Evolutionary conservation across 495 filamentous ascomycete genomes (phyloP).

Genomic region (Aspergillus heteromorphus): DNA sequence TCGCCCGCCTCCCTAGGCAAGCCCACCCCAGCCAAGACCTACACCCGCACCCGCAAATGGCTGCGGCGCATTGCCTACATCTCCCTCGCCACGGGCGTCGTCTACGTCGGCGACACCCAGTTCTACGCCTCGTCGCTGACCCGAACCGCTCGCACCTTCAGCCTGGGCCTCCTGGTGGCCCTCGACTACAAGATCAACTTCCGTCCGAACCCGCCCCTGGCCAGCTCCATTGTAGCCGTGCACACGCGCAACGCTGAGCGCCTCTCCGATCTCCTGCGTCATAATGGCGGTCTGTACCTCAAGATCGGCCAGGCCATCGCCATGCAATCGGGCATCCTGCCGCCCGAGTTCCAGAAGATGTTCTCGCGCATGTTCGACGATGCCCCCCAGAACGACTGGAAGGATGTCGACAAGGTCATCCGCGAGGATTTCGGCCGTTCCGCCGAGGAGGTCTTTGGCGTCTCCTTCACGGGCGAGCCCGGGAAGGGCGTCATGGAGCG

Average conservation of each 20-base stretch:
- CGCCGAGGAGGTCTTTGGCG: slow-evolving; percentile 82
- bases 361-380: slow-evolving; percentile 97
- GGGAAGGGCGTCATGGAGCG: slow-evolving; percentile 82
- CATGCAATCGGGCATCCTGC: slow-evolving; percentile 92
- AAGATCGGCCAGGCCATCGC: slow-evolving; percentile 98
- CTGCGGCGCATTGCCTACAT: slow-evolving; percentile 64
- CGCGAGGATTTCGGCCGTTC: slow-evolving; percentile 79
- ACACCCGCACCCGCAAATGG: slow-evolving; percentile 66
- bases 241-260: slow-evolving; percentile 80
- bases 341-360: slow-evolving; percentile 91
- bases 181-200: slow-evolving; percentile 97
- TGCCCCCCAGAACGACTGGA: slow-evolving; percentile 90
- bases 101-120: slow-evolving; percentile 63
- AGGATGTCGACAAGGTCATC: slow-evolving; percentile 80
- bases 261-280: slow-evolving; percentile 68
- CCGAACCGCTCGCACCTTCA: slow-evolving; percentile 78
- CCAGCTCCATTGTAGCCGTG: slow-evolving; percentile 61
- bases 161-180: slow-evolving; percentile 72
- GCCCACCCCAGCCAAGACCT: slow-evolving; percentile 59
- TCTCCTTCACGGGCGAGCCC: slow-evolving; percentile 65
- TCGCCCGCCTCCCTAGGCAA: slow-evolving; percentile 73
- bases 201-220: slow-evolving; percentile 64
- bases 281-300: slow-evolving; percentile 89
- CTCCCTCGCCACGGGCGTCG: slow-evolving; percentile 49
- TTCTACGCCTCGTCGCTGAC: slow-evolving; percentile 72